Evolutionary conservation across 208 protist genomes (phyloP).

Genomic region (Leishmania aethiopica): DNA sequence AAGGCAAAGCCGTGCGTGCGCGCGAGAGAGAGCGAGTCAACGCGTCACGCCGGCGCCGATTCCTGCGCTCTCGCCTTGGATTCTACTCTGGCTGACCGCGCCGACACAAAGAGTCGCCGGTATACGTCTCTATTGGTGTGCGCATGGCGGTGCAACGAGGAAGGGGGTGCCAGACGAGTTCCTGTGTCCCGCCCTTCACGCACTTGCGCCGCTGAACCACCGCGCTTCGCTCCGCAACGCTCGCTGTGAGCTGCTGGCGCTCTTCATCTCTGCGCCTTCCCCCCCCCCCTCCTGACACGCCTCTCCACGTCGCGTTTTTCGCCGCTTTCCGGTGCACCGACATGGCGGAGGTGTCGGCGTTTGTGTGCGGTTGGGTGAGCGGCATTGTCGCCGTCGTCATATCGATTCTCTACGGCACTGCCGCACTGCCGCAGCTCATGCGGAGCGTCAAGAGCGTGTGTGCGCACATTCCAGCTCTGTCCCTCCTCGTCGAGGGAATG

Average conservation of each 20-base stretch:
- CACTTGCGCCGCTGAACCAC: neutral
- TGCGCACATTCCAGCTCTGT: constrained; percentile 10
- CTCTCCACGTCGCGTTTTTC: neutral
- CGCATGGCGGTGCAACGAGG: neutral
- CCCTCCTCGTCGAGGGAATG: neutral
- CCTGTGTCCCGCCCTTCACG: neutral
- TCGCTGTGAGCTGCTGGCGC: neutral
- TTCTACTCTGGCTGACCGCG: neutral
- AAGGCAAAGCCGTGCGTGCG: neutral
- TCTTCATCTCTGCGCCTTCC: neutral
- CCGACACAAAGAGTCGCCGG: neutral
- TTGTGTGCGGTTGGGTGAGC: constrained; percentile 61
- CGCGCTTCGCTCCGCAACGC: neutral
- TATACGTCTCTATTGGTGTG: neutral
- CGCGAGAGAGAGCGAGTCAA: neutral
- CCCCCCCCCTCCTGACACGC: neutral
- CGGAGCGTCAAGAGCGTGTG: constrained; percentile 20
- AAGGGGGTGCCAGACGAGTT: neutral
- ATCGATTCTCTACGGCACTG: constrained; percentile 58
- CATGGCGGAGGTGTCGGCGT: constrained; percentile 30
- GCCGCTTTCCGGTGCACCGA: neutral
- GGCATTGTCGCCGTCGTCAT: constrained; percentile 47
- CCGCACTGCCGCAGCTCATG: constrained; percentile 37
- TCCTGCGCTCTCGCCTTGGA: neutral
- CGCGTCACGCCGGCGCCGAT: neutral